Evolutionary conservation across 106 monocot genomes (phyloP).

Genomic region (Dioscorea dumetorum): DNA sequence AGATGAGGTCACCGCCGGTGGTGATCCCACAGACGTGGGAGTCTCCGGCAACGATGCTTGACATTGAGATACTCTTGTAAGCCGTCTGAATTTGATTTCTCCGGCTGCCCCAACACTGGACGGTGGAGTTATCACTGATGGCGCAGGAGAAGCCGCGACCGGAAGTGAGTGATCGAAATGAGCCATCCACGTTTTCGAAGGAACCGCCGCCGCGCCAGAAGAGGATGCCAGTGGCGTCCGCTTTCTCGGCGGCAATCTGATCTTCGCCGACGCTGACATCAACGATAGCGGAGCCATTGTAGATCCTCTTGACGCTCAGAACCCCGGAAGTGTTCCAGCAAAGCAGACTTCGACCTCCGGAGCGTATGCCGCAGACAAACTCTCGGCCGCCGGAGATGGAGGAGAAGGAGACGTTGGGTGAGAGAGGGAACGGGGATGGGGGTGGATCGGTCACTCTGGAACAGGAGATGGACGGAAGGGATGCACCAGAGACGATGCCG

Average conservation of each 20-base stretch:
- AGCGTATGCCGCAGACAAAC: slow-evolving; percentile 39
- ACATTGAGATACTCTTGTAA: slow-evolving; percentile 39
- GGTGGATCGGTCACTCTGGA: not conserved
- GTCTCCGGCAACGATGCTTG: slow-evolving; percentile 53
- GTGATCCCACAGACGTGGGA: slow-evolving; percentile 56
- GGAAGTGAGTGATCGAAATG: slow-evolving; percentile 59
- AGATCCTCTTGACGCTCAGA: slow-evolving; percentile 38
- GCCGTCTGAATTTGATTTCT: slow-evolving; percentile 13
- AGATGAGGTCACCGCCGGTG: slow-evolving; percentile 26
- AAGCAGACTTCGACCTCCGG: slow-evolving; percentile 39
- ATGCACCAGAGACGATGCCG: slow-evolving; percentile 30
- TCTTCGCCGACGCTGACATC: slow-evolving; percentile 55
- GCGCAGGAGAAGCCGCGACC: slow-evolving; percentile 74
- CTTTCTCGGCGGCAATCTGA: slow-evolving; percentile 50
- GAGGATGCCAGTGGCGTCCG: slow-evolving; percentile 9
- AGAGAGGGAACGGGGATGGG: slow-evolving; percentile 4
- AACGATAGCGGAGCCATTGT: slow-evolving; percentile 27
- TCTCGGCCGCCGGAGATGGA: slow-evolving; percentile 36
- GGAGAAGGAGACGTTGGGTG: slow-evolving; percentile 28
- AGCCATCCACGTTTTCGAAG: slow-evolving; percentile 31
- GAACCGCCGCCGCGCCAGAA: slow-evolving; percentile 47
- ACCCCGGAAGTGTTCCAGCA: slow-evolving; percentile 36
- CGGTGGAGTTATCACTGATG: slow-evolving; percentile 18
- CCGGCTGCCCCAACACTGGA: slow-evolving; percentile 53
- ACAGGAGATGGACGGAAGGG: slow-evolving; percentile 24